phyloP scores from a whole-genome alignment of 2,329 filamentous ascomycete genomes.

The Aspergillus flavus region DNA sequence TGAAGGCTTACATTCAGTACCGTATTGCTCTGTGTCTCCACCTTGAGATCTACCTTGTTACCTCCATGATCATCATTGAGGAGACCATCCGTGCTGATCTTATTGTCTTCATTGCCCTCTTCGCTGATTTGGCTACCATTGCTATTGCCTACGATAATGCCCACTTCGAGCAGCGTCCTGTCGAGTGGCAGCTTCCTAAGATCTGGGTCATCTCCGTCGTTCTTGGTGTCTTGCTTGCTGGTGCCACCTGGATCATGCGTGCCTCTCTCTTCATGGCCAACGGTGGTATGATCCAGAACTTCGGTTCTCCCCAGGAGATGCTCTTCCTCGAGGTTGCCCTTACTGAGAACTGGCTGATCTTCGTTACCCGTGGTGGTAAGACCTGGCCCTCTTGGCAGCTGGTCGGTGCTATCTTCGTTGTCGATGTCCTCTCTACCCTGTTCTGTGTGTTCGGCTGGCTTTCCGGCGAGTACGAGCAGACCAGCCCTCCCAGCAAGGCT shows the following conservation, averaged over 20 bases:
- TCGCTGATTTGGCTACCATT: constrained; percentile 78
- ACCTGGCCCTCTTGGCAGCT: constrained; percentile 77
- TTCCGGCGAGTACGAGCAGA: constrained; percentile 51
- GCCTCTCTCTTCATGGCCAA: constrained; percentile 68
- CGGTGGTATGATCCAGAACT: constrained; percentile 75
- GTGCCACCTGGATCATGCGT: constrained; percentile 73
- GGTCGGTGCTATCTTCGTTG: constrained; percentile 69
- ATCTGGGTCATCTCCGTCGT: constrained; percentile 69
- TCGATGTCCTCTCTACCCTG: constrained; percentile 71
- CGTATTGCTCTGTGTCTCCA: constrained; percentile 75
- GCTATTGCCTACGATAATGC: constrained; percentile 80
- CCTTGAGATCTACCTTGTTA: constrained; percentile 74
- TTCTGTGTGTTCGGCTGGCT: constrained; percentile 79
- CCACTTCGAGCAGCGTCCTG: constrained; percentile 72
- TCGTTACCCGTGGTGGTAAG: constrained; percentile 84
- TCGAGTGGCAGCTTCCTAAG: constrained; percentile 80
- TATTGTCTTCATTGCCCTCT: constrained; percentile 77
- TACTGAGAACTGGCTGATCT: constrained; percentile 96
- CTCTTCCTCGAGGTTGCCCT: constrained; percentile 90
- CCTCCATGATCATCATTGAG: constrained; percentile 78
- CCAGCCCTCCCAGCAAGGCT: constrained; percentile 27
- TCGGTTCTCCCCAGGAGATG: constrained; percentile 72
- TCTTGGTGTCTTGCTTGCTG: constrained; percentile 68
- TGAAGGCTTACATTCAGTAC: constrained; percentile 78
- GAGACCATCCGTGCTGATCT: constrained; percentile 73